Conservation (phyloP, 31 red algal species). For the Odonthalia washingtoniensis region DNA sequence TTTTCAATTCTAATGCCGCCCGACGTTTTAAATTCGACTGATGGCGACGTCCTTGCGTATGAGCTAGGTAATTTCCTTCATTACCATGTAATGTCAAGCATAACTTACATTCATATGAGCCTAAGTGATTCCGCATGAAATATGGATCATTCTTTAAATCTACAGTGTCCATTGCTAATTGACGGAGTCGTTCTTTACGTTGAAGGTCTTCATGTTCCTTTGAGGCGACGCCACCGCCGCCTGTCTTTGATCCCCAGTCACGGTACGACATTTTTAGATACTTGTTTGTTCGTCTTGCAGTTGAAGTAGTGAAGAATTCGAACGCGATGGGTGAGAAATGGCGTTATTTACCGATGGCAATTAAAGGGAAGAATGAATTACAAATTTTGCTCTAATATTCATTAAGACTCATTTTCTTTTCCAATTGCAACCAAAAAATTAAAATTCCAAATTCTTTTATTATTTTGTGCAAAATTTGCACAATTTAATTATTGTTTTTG, state of each 20-base stretch:
- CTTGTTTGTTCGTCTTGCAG: no score
- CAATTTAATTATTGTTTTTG: no score
- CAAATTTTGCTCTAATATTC: no score
- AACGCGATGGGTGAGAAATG: no score
- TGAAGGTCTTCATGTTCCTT: conserved; percentile 63
- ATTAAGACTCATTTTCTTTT: no score
- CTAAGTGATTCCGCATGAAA: conserved; percentile 94
- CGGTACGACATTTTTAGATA: conserved; percentile 83
- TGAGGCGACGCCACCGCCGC: conserved; percentile 84
- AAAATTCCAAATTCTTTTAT: no score
- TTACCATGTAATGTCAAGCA: conserved; percentile 92
- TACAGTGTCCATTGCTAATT: conserved; percentile 87
- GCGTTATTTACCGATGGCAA: no score
- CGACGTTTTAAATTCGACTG: conserved; percentile 87
- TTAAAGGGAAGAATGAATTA: no score
- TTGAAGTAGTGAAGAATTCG: no score
- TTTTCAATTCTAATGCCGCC: conserved; percentile 82
- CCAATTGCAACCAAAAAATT: no score
- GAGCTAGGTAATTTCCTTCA: conserved; percentile 96
- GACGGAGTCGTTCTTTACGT: conserved; percentile 72
- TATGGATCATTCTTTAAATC: conserved; percentile 95
- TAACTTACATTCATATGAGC: conserved; percentile 94
- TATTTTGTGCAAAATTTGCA: no score
- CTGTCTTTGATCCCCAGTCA: conserved; percentile 90
- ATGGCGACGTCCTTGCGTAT: conserved; percentile 92